These are phyloP conservation scores for Bidens hawaiensis DNA, from an alignment of 140 eudicot species.

Conservation along the genomic window DNA sequence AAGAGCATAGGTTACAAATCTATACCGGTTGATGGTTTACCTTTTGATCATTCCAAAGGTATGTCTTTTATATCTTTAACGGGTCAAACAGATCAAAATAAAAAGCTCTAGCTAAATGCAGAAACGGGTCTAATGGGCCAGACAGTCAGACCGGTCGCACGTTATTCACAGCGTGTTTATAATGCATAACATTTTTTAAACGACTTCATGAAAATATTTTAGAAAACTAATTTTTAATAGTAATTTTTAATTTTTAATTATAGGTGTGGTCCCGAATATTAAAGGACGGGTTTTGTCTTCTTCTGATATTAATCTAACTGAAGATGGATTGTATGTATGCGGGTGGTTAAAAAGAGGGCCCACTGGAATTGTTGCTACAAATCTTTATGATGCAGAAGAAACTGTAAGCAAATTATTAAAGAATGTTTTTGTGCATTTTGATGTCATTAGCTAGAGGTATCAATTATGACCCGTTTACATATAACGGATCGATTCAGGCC, in stretches of 20 bases:
- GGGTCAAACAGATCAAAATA: neutral
- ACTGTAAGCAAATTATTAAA: slow-evolving; percentile 48
- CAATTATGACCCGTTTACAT: neutral
- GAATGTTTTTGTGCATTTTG: neutral
- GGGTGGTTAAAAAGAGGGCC: slow-evolving; percentile 99
- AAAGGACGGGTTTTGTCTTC: slow-evolving; percentile 64
- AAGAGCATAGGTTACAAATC: slow-evolving; percentile 96
- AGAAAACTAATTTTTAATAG: neutral
- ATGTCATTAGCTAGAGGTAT: neutral
- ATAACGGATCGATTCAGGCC: neutral
- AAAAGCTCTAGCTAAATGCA: neutral
- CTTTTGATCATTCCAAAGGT: slow-evolving; percentile 79
- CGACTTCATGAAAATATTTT: neutral
- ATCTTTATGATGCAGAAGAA: slow-evolving; percentile 93
- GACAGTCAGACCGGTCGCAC: neutral
- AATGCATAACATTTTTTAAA: neutral
- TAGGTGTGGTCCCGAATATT: slow-evolving; percentile 82
- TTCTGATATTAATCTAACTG: slow-evolving; percentile 33
- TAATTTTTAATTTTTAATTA: neutral
- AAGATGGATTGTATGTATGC: slow-evolving; percentile 72
- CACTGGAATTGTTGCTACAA: slow-evolving; percentile 89
- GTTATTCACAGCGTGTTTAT: neutral
- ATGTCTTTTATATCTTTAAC: neutral
- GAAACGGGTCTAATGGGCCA: neutral
- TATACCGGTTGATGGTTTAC: slow-evolving; percentile 72